phyloP scores from a whole-genome alignment of 2,329 filamentous ascomycete species.

The Albifimbria verrucaria region DNA sequence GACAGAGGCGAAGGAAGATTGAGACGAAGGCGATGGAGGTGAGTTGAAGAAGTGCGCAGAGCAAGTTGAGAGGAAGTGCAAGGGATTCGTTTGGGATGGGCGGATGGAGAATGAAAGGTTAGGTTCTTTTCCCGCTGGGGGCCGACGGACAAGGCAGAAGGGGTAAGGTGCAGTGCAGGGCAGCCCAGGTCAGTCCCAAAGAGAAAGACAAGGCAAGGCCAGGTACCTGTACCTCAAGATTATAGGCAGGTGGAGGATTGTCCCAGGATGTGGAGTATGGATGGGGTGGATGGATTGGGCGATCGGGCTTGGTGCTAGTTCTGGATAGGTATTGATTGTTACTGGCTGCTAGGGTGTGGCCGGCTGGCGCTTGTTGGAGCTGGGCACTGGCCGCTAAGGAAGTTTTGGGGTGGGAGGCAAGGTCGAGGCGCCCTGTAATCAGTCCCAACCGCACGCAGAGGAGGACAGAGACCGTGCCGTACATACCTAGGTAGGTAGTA shows the following conservation, averaged over 20 bases:
- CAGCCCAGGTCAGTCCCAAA: background rate
- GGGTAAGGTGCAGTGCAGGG: background rate
- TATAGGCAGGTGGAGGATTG: conserved; percentile 6
- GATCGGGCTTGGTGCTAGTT: conserved; percentile 5
- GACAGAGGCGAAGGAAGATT: background rate
- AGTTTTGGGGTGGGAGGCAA: background rate
- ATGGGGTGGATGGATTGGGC: conserved; percentile 7
- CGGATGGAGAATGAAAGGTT: conserved; percentile 1
- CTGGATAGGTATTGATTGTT: background rate
- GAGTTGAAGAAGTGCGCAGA: background rate
- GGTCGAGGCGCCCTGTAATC: background rate
- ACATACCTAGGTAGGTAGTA: background rate
- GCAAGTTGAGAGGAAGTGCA: background rate
- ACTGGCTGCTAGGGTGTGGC: background rate
- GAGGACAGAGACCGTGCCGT: background rate
- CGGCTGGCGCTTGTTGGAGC: background rate
- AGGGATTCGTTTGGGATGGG: background rate
- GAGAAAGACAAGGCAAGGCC: background rate
- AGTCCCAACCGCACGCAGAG: too few relatives aligned
- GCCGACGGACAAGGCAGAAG: conserved; percentile 3
- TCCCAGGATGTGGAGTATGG: conserved; percentile 7
- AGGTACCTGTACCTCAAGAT: background rate
- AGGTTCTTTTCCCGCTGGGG: background rate
- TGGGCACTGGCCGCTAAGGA: background rate
- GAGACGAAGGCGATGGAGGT: background rate